Percentiles rank a stretch among this genome's conserved stretches.
Evolutionary conservation across 495 filamentous ascomycete species (phyloP).

Genomic region (Penicillium riverlandense): DNA sequence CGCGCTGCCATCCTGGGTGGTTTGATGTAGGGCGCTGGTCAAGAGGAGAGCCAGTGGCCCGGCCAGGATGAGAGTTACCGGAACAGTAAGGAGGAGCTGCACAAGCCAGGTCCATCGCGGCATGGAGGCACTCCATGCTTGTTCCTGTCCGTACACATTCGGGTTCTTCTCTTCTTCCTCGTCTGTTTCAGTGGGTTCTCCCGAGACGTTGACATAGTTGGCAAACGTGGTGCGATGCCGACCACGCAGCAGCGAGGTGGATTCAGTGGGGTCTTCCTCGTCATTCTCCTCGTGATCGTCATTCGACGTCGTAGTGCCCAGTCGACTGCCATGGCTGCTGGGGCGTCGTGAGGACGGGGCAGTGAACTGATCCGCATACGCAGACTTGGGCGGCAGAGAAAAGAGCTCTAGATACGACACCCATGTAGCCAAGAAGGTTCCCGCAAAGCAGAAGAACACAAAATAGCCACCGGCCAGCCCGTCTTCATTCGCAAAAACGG

Average conservation of each 20-base stretch:
- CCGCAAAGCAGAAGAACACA: conserved; percentile 71
- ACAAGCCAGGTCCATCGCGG: conserved; percentile 81
- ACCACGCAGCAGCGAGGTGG: conserved; percentile 67
- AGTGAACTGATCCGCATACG: conserved; percentile 42
- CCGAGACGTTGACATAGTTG: conserved; percentile 46
- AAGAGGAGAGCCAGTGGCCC: conserved; percentile 70
- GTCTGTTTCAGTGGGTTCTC: conserved; percentile 25
- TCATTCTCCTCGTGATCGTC: conserved; percentile 34
- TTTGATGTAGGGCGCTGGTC: conserved; percentile 67
- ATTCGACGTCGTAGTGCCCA: conserved; percentile 16
- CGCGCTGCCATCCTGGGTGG: conserved; percentile 67
- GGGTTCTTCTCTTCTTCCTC: conserved; percentile 27
- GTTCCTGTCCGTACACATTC: conserved; percentile 67
- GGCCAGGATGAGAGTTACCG: conserved; percentile 65
- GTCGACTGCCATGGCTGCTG: conserved; percentile 37
- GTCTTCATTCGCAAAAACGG: conserved; percentile 64
- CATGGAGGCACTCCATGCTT: conserved; percentile 72
- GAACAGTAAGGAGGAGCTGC: conserved; percentile 74
- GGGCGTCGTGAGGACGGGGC: conserved; percentile 25
- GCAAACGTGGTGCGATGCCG: conserved; percentile 65
- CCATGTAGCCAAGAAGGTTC: conserved; percentile 64
- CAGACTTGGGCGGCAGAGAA: conserved; percentile 60
- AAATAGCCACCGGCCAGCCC: conserved; percentile 74
- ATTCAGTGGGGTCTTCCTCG: conserved; percentile 60
- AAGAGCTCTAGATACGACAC: conserved; percentile 75